Conservation (phyloP, 1,284 basidiomycete species). For the Fistulinella staudtii region DNA sequence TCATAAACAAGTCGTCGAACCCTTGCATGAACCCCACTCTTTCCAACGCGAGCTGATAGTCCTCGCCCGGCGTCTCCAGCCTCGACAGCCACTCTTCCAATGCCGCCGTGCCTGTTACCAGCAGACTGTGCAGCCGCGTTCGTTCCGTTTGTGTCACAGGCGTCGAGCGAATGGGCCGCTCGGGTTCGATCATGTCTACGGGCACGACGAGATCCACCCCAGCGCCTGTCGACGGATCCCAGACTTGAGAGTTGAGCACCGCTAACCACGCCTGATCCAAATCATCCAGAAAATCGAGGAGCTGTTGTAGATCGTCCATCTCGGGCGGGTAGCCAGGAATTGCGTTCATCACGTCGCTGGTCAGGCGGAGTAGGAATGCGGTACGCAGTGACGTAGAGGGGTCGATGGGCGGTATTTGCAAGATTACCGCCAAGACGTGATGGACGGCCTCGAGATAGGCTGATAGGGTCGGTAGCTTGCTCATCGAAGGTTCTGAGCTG, state of each 20-base stretch:
- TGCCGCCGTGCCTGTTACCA: conserved; percentile 52
- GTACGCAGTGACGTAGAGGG: conserved; percentile 63
- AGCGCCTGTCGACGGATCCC: conserved; percentile 48
- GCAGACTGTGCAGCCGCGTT: conserved; percentile 59
- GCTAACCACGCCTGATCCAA: conserved; percentile 68
- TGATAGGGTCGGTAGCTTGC: conserved; percentile 42
- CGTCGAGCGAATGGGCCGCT: conserved; percentile 33
- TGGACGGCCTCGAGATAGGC: conserved; percentile 55
- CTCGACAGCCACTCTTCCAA: conserved; percentile 66
- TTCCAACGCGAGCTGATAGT: conserved; percentile 40
- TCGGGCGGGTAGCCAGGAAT: conserved; percentile 55
- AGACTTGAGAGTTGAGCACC: conserved; percentile 56
- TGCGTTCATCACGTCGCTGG: conserved; percentile 56
- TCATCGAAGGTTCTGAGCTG: conserved; percentile 54
- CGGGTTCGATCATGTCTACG: conserved; percentile 27
- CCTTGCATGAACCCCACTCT: conserved; percentile 52
- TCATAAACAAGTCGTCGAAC: conserved; percentile 59
- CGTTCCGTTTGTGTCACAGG: conserved; percentile 64
- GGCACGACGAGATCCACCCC: conserved; percentile 48
- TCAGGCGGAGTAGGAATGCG: conserved; percentile 63
- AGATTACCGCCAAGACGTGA: conserved; percentile 52
- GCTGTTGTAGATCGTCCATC: conserved; percentile 40
- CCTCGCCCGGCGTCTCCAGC: conserved; percentile 34
- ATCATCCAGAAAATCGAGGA: conserved; percentile 63
- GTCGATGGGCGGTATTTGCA: conserved; percentile 68